Conservation (phyloP, 2,329 filamentous ascomycete genomes). For the Penicillium digitatum region DNA sequence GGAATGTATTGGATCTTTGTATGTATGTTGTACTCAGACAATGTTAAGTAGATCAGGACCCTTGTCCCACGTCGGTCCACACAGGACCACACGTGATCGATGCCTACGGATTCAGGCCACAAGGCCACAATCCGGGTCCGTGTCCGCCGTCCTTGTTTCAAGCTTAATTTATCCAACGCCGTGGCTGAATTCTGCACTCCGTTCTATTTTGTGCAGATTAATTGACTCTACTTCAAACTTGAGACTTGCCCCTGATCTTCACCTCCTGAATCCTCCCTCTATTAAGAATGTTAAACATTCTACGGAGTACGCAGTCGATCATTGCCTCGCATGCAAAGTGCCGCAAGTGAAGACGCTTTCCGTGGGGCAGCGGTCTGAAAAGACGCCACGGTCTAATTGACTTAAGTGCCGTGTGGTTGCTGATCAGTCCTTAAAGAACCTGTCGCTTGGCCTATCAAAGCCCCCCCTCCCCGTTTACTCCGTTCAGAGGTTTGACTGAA, state of each 20-base stretch:
- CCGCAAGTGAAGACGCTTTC: slow-evolving; percentile 24
- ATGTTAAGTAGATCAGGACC: neutral
- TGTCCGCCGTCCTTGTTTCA: neutral
- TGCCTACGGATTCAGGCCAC: neutral
- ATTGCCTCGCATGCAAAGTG: slow-evolving; percentile 12
- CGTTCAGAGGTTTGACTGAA: slow-evolving; percentile 9
- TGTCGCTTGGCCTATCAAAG: slow-evolving; percentile 17
- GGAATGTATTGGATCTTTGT: neutral
- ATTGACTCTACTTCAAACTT: neutral
- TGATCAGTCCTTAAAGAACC: slow-evolving; percentile 18
- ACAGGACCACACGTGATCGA: neutral
- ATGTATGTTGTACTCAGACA: no score
- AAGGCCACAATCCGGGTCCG: neutral
- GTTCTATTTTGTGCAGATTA: neutral
- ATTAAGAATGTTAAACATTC: neutral
- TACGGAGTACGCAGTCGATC: slow-evolving; percentile 16
- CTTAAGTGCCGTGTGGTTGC: slow-evolving; percentile 22
- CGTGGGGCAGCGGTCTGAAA: slow-evolving; percentile 21
- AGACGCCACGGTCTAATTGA: slow-evolving; percentile 18
- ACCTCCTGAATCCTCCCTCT: slow-evolving; percentile 12
- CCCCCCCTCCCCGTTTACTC: slow-evolving; percentile 3
- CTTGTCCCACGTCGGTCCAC: neutral
- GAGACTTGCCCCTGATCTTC: slow-evolving; percentile 2
- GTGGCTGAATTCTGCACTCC: neutral
- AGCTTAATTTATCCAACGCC: slow-evolving; percentile 2